Percentiles rank a stretch among this genome's conserved stretches.
Conservation (phyloP, 2,329 filamentous ascomycete genomes). For the Cladophialophora exuberans region DNA sequence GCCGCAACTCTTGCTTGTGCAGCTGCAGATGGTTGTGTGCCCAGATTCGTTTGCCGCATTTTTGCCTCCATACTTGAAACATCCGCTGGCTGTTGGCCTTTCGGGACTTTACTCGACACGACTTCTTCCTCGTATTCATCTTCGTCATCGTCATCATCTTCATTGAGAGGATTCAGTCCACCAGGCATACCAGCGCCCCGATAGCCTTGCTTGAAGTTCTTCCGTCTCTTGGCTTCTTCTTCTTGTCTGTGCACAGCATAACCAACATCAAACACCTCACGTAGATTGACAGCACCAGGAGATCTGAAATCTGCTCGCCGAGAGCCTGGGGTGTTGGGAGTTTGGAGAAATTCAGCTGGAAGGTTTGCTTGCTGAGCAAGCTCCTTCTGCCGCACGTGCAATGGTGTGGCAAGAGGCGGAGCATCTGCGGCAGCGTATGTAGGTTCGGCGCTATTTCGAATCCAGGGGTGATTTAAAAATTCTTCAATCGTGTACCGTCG, state of each 20-base stretch:
- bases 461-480: slow-evolving; percentile 95
- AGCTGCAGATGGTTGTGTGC: slow-evolving; percentile 59
- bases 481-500: slow-evolving; percentile 92
- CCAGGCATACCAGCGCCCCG: slow-evolving; percentile 57
- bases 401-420: slow-evolving; percentile 71
- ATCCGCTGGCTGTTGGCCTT: slow-evolving; percentile 60
- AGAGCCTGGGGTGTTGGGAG: slow-evolving; percentile 51
- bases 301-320: slow-evolving; percentile 90
- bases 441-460: slow-evolving; percentile 70
- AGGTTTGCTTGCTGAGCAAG: slow-evolving; percentile 58
- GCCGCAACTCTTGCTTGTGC: slow-evolving; percentile 62
- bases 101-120: slow-evolving; percentile 70
- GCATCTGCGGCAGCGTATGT: slow-evolving; percentile 70
- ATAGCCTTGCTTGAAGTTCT: slow-evolving; percentile 76
- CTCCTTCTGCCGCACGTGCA: slow-evolving; percentile 62
- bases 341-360: slow-evolving; percentile 53
- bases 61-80: slow-evolving; percentile 81
- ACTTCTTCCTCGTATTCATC: slow-evolving; percentile 56
- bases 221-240: slow-evolving; percentile 89
- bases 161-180: slow-evolving; percentile 68
- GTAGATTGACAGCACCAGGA: slow-evolving; percentile 89
- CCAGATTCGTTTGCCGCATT: slow-evolving; percentile 80
- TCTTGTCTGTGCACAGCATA: slow-evolving; percentile 97
- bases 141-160: slow-evolving; percentile 66
- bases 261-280: slow-evolving; percentile 97